phyloP scores from a whole-genome alignment of 345 rosid species.

The Raphanus sativus region DNA sequence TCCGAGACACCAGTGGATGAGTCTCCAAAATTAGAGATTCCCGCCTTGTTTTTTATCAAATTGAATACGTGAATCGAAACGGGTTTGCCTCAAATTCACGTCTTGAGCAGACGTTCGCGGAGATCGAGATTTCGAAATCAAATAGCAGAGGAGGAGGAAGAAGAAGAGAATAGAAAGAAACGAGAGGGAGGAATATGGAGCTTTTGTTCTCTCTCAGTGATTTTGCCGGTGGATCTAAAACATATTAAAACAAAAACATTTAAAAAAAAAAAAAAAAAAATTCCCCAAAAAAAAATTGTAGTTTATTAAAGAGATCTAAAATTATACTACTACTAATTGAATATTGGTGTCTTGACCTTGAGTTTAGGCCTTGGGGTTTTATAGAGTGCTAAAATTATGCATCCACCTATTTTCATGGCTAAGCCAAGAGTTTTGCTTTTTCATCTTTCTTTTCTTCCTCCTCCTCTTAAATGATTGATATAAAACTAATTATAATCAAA shows the following conservation, averaged over 20 bases:
- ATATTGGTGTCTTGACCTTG: slow-evolving; percentile 38
- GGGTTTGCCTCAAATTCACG: slow-evolving; percentile 26
- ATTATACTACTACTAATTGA: slow-evolving; percentile 16
- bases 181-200: slow-evolving; percentile 15
- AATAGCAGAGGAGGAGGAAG: slow-evolving; percentile 21
- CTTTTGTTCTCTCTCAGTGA: slow-evolving; percentile 30
- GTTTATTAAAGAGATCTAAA: slow-evolving; percentile 33
- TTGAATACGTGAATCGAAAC: slow-evolving; percentile 22
- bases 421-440: slow-evolving; percentile 40
- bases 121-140: slow-evolving; percentile 31
- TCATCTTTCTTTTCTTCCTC: slow-evolving; percentile 2
- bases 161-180: slow-evolving; percentile 3
- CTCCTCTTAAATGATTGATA: slow-evolving; percentile 21
- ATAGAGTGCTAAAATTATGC: slow-evolving; percentile 34
- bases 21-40: slow-evolving; percentile 26
- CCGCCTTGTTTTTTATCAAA: slow-evolving; percentile 31
- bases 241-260: not conserved
- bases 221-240: slow-evolving; percentile 42
- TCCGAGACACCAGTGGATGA: slow-evolving; percentile 16
- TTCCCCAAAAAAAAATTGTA: not conserved
- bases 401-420: slow-evolving; percentile 38
- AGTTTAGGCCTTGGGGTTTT: slow-evolving; percentile 36
- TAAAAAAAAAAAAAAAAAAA: not conserved
- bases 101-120: slow-evolving; percentile 8
- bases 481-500: not conserved